phyloP scores from a whole-genome alignment of 352 stramenopile species.

The Bremia lactucae region DNA sequence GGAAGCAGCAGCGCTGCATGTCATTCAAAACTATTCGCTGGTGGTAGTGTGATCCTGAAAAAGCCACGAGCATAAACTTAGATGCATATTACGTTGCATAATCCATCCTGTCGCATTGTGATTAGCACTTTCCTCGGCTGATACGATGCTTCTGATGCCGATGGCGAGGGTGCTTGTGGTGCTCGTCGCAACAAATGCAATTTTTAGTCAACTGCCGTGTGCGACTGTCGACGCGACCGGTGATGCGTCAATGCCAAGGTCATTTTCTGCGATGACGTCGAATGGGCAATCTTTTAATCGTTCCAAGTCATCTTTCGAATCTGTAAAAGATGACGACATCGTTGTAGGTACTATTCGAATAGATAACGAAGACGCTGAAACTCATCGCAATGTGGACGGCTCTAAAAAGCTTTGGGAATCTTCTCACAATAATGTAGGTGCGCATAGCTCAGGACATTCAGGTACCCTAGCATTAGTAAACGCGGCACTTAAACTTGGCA shows the following conservation, averaged over 20 bases:
- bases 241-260: neutral
- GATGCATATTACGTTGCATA: slow-evolving; percentile 1
- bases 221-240: slow-evolving; percentile 1
- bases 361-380: neutral
- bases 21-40: no score
- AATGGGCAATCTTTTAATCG: neutral
- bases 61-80: no score
- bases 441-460: neutral
- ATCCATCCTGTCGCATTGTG: slow-evolving; percentile 1
- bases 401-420: slow-evolving; percentile 2
- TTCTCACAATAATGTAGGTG: neutral
- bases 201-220: neutral
- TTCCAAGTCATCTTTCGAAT: neutral
- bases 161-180: slow-evolving; percentile 2
- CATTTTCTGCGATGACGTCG: neutral
- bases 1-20: slow-evolving; percentile 11
- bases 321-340: neutral
- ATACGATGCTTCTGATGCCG: neutral
- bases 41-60: no score
- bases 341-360: neutral
- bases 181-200: no score
- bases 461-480: slow-evolving; percentile 1
- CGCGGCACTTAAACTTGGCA: slow-evolving; percentile 14
- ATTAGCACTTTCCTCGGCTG: neutral
- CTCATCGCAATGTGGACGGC: slow-evolving; percentile 1